Conservation (phyloP, 1,139 yeast genomes). For the Nakaseomyces uthaithaninus region DNA sequence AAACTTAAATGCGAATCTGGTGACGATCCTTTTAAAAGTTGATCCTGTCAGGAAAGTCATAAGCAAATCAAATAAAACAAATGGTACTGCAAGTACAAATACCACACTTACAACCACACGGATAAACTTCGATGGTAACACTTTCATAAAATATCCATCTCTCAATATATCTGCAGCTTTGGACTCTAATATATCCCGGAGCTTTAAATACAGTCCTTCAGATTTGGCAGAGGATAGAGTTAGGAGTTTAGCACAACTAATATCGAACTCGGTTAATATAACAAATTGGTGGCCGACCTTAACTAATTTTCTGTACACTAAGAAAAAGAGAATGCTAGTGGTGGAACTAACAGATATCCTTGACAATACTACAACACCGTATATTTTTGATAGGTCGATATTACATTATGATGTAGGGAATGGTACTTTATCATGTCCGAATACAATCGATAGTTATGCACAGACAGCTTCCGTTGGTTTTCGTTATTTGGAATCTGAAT, state of each 20-base stretch:
- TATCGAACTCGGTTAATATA: conserved; percentile 14
- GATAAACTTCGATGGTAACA: background rate
- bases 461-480: conserved; percentile 28
- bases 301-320: conserved; percentile 37
- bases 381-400: conserved; percentile 16
- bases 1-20: conserved; percentile 44
- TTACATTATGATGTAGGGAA: conserved; percentile 18
- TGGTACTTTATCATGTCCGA: conserved; percentile 21
- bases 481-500: conserved; percentile 32
- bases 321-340: conserved; percentile 37
- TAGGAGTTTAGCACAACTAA: background rate
- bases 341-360: conserved; percentile 12
- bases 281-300: conserved; percentile 39
- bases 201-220: conserved; percentile 33
- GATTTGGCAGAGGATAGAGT: conserved; percentile 26
- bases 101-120: background rate
- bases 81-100: background rate
- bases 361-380: conserved; percentile 12
- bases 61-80: background rate
- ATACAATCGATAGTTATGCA: conserved; percentile 15
- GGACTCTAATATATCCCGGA: conserved; percentile 13
- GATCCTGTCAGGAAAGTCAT: background rate
- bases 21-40: conserved; percentile 44
- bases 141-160: conserved; percentile 29
- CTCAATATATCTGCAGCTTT: conserved; percentile 17